A percentile compares a stretch with the other conserved stretches of the same genome.
Evolutionary conservation across 2,329 filamentous ascomycete genomes (phyloP).

Genomic region (Zopfia rhizophila): DNA sequence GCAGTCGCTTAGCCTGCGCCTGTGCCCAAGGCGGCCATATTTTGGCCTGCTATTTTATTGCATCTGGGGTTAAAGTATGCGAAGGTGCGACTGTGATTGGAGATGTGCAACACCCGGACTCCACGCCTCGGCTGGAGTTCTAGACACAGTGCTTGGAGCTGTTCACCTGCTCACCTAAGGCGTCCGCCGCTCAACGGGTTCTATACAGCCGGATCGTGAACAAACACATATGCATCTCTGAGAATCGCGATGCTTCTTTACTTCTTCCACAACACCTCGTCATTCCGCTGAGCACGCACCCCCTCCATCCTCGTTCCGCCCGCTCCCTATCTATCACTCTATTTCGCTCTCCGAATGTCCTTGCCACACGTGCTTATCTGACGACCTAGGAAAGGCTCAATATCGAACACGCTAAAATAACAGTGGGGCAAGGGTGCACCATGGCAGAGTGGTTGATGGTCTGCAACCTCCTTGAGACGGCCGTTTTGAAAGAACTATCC

Average conservation of each 20-base stretch:
- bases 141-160: slow-evolving; percentile 19
- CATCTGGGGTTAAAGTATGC: slow-evolving; percentile 31
- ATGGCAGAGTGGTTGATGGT: slow-evolving; percentile 52
- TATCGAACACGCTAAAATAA: slow-evolving; percentile 48
- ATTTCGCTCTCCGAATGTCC: slow-evolving; percentile 27
- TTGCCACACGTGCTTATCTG: slow-evolving; percentile 46
- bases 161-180: slow-evolving; percentile 39
- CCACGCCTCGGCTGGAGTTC: slow-evolving; percentile 30
- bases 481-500: slow-evolving; percentile 10
- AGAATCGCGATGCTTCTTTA: slow-evolving; percentile 23
- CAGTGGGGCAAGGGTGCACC: slow-evolving; percentile 46
- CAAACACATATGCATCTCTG: slow-evolving; percentile 5
- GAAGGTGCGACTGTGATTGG: slow-evolving; percentile 39
- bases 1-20: slow-evolving; percentile 22
- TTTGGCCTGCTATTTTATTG: slow-evolving; percentile 27
- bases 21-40: slow-evolving; percentile 26
- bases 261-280: slow-evolving; percentile 11
- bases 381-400: slow-evolving; percentile 42
- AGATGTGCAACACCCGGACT: slow-evolving; percentile 24
- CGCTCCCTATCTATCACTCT: slow-evolving; percentile 12
- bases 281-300: slow-evolving; percentile 18
- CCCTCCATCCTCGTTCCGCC: slow-evolving; percentile 21
- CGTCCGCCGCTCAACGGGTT: slow-evolving; percentile 20
- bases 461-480: slow-evolving; percentile 27
- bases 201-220: slow-evolving; percentile 22